phyloP scores from a whole-genome alignment of 2,329 filamentous ascomycete genomes.

The Acarospora socialis region DNA sequence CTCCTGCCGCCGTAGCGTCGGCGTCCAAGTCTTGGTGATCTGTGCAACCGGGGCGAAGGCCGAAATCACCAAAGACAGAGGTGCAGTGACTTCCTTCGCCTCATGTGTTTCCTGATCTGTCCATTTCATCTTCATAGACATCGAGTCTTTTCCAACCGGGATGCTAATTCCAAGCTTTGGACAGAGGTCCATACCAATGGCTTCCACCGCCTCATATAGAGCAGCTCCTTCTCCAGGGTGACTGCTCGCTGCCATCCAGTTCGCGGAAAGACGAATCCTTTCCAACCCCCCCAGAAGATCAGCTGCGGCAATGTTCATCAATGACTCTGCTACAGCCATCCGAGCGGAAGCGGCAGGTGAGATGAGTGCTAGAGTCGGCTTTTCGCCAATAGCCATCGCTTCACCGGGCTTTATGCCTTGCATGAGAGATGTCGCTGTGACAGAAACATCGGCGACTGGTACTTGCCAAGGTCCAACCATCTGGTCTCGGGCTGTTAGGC shows the following conservation, averaged over 20 bases:
- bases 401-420: conserved; percentile 65
- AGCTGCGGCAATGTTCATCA: conserved; percentile 84
- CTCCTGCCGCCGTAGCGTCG: conserved; percentile 65
- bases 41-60: conserved; percentile 77
- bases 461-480: conserved; percentile 96
- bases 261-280: conserved; percentile 78
- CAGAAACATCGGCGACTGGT: conserved; percentile 84
- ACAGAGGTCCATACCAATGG: conserved; percentile 85
- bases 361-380: conserved; percentile 76
- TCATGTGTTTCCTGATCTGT: conserved; percentile 52
- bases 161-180: conserved; percentile 83
- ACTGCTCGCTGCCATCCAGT: conserved; percentile 97
- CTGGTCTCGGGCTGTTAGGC: conserved; percentile 76
- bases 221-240: conserved; percentile 86
- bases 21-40: conserved; percentile 83
- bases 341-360: conserved; percentile 78
- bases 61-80: conserved; percentile 80
- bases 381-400: conserved; percentile 97
- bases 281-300: conserved; percentile 57
- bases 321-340: conserved; percentile 88
- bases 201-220: conserved; percentile 75
- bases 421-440: conserved; percentile 71
- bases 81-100: conserved; percentile 76
- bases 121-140: conserved; percentile 98
- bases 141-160: conserved; percentile 94